Evolutionary conservation across 305 asterid species (phyloP).

Genomic region (Nicotiana rustica): DNA sequence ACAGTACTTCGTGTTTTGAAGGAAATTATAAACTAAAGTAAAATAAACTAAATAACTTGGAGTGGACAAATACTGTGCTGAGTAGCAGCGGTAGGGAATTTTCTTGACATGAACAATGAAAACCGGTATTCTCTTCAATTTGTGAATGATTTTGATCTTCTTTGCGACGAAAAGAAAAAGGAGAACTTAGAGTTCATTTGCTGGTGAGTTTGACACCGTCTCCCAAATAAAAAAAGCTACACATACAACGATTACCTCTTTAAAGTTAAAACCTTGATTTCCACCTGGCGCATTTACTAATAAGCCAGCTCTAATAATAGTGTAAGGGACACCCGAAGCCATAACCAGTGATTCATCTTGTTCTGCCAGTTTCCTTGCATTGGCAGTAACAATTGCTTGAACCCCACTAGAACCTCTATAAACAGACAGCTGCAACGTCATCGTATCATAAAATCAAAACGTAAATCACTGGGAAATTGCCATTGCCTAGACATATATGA

Average conservation of each 20-base stretch:
- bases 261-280: conserved; percentile 77
- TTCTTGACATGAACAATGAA: neutral
- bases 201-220: neutral
- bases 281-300: conserved; percentile 73
- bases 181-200: neutral
- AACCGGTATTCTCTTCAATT: neutral
- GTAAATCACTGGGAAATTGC: neutral
- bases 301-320: conserved; percentile 77
- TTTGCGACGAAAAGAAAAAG: neutral
- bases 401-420: conserved; percentile 79
- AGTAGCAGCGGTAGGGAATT: neutral
- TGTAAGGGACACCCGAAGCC: conserved; percentile 74
- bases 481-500: conserved; percentile 26
- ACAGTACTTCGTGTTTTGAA: neutral
- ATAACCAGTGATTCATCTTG: conserved; percentile 66
- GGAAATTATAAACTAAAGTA: neutral
- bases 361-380: conserved; percentile 75
- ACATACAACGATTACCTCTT: conserved; percentile 54
- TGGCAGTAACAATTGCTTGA: conserved; percentile 75
- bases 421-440: conserved; percentile 83
- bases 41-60: too few relatives aligned
- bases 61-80: neutral
- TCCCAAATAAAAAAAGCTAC: neutral
- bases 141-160: neutral
- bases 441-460: conserved; percentile 54